Base-by-base conservation (phyloP, 2,329 filamentous ascomycete species). In the Fusarium oxysporum region DNA sequence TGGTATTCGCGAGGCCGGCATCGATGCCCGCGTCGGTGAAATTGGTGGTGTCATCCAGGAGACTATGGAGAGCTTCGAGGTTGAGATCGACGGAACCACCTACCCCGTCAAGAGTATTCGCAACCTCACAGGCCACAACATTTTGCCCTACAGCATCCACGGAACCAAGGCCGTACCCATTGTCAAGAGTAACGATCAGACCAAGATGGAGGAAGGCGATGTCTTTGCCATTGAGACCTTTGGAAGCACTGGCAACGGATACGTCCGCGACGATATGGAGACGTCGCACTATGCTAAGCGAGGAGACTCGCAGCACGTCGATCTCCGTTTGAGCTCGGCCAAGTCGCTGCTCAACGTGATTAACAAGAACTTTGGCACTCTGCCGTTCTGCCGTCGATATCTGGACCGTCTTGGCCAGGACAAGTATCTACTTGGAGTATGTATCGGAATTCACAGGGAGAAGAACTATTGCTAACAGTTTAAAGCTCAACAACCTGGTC, bases 121-220 rank as follows among this genome's bases (percentile, higher is more conserved):
- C 73, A 96, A 96, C 84, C 86, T 97, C 68, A 96, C 93, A 79
- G 95, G 94, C 14, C 95, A 98, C 85, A 96, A 93, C 75, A 98
- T 98, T 79, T 87, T 93, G 63, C 95, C 91, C 70, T 96, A 95
- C 85, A 91, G 91, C 81, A 98, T 98, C 77, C 95, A 98, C 84
- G 95, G 95, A 65, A 93, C 91, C 77, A 98, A 98, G 87, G 95
- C 93, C 74, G 94, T 98, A 57, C 96, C 95, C 0, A 97, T 98
- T 78, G 94, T 98, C 72, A 97, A 97, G 86, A 92, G 91, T 70
- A 89, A 90, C 70, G 94, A 97, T 79, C 91, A 92, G 81, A 97
- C 94, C 58, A 97, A 97, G 88, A 98, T 98, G 96, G 95, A 98
- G 84, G 96, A 98, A 83, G 95, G 95, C 45, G 95, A 98, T 80